Base-by-base conservation (phyloP, 768 basidiomycete genomes). In the Trametes elegans region DNA sequence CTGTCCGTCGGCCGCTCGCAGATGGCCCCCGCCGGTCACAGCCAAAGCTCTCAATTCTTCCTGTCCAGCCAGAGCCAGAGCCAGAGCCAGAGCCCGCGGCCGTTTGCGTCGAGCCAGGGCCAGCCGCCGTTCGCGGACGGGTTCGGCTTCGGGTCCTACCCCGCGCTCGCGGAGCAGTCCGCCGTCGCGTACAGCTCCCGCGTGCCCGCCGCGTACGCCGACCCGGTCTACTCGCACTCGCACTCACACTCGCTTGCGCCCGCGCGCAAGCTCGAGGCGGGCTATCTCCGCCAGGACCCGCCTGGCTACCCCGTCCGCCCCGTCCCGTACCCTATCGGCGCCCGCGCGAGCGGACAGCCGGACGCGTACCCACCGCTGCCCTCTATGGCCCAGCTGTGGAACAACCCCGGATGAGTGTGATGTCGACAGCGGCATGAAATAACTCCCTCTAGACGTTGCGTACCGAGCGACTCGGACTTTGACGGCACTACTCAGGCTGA, bases 211-310 rank as follows among this genome's bases (percentile, higher is more conserved):
- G 47, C 60, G 1, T 63, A 54, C 42, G 52, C 55, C 5, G 59
- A 63, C 24, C 62, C 59, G 5, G 55, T 61, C 4, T 62, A 59
- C 35, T 27, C 51, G 6, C n/a, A n/a, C n/a, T n/a, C n/a, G n/a
- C n/a, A n/a, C n/a, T n/a, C n/a, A n/a, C n/a, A n/a, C n/a, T n/a
- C n/a, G n/a, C n/a, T n/a, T n/a, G n/a, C n/a, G n/a, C n/a, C n/a
- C n/a, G n/a, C n/a, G n/a, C 52, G 57, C 26, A 50, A 55, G 6
- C 13, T 54, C 10, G 44, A 60, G 14, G 11, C 50, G 3, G 49
- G 49, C 5, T 57, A 53, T 26, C 29, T 42, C 3, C 59, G 51
- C 14, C 59, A 57, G 18, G 48, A 48, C 7, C 31, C 47, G 9
- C 53, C 49, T 5, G 58, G 50, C 2, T 43, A 53, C 10, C 40